These are phyloP conservation scores for Bauhinia variegata DNA, from an alignment of 306 rosid genomes.

Conservation along the genomic window DNA sequence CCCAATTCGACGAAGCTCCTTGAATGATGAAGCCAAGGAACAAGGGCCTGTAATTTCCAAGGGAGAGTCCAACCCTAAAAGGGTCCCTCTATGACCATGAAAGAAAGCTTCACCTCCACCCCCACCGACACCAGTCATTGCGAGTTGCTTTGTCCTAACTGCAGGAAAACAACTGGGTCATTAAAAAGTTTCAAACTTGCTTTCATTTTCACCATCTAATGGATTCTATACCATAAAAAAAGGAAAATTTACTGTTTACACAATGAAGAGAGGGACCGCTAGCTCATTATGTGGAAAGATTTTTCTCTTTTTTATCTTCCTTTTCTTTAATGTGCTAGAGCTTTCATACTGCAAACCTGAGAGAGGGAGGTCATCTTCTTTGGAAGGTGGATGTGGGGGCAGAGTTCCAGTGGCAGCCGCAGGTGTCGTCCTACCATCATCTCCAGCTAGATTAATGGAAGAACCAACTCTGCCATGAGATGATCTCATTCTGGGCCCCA, in stretches of 20 bases:
- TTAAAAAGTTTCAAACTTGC: constrained; percentile 4
- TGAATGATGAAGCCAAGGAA: constrained; percentile 46
- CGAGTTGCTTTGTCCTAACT: constrained; percentile 70
- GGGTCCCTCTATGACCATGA: constrained; percentile 53
- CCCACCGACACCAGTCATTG: constrained; percentile 50
- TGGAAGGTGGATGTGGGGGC: constrained; percentile 63
- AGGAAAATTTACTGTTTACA: too few relatives aligned
- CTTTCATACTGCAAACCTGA: constrained; percentile 49
- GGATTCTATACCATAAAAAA: too few relatives aligned
- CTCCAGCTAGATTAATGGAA: constrained; percentile 45
- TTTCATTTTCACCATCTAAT: background rate
- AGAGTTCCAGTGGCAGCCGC: constrained; percentile 40
- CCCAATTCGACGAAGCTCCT: constrained; percentile 80
- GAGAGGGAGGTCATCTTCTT: constrained; percentile 63
- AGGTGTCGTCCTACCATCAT: constrained; percentile 42
- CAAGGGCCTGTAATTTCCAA: constrained; percentile 51
- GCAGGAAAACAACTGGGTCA: constrained; percentile 10
- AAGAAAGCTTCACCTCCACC: constrained; percentile 55
- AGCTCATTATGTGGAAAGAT: too few relatives aligned
- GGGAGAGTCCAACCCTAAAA: constrained; percentile 64
- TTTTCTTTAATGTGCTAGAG: background rate
- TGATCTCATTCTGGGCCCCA: constrained; percentile 82
- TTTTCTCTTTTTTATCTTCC: too few relatives aligned
- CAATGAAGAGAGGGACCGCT: background rate
- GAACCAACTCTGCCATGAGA: constrained; percentile 53